A percentile compares a stretch with the other conserved stretches of the same genome.
These are phyloP conservation scores for Passiflora organensis DNA, from an alignment of 345 rosid genomes.

Conservation along the genomic window DNA sequence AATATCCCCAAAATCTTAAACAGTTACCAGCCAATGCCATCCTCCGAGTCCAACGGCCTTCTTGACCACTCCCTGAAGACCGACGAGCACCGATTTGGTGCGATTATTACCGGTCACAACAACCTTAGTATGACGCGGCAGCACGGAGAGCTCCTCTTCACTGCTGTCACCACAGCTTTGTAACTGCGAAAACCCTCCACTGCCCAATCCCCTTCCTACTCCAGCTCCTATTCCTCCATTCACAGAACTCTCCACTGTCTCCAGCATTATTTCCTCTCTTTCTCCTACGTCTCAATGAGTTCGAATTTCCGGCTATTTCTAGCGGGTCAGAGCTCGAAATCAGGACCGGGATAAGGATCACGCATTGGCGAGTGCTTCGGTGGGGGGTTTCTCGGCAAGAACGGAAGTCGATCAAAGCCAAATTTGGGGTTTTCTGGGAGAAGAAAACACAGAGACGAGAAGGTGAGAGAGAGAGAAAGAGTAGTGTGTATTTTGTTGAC, in stretches of 20 bases:
- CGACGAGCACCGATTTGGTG: constrained; percentile 92
- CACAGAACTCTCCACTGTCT: constrained; percentile 60
- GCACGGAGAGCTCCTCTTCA: constrained; percentile 85
- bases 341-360: constrained; percentile 38
- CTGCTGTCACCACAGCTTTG: constrained; percentile 79
- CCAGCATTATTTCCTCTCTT: constrained; percentile 42
- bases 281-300: neutral
- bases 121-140: constrained; percentile 94
- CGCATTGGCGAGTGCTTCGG: constrained; percentile 56
- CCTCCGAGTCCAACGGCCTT: constrained; percentile 97
- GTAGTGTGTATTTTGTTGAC: no score
- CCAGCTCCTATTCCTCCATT: constrained; percentile 48
- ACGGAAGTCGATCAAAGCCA: no score
- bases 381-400: no score
- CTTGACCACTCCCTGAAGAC: constrained; percentile 91
- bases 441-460: constrained; percentile 18
- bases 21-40: constrained; percentile 95
- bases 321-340: constrained; percentile 2
- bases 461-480: constrained; percentile 6
- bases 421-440: no score
- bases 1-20: neutral
- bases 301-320: no score
- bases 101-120: constrained; percentile 95
- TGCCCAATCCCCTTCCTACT: constrained; percentile 26
- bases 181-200: constrained; percentile 38